Evolutionary conservation across 108 stramenopile genomes (phyloP).

Genomic region (Aurantiochytrium sp.): DNA sequence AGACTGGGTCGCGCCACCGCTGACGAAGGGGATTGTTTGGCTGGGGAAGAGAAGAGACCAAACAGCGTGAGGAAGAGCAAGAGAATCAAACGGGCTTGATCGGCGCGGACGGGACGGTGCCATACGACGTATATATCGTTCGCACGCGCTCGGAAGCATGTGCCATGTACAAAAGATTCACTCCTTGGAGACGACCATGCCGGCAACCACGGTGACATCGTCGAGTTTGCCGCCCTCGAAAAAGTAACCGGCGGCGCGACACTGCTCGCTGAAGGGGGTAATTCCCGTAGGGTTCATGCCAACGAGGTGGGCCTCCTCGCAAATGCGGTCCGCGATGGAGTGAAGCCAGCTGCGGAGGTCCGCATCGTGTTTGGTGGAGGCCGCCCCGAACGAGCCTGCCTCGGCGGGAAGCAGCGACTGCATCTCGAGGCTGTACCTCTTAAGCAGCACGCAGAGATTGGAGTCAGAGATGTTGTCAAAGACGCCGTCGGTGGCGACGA

Average conservation of each 20-base stretch:
- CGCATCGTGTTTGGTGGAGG: neutral
- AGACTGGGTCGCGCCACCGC: too few relatives aligned
- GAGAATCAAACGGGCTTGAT: too few relatives aligned
- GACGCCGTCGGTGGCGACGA: conserved; percentile 38
- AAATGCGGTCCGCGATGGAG: neutral
- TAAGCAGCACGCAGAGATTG: conserved; percentile 29
- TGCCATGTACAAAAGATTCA: neutral
- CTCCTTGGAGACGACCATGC: neutral
- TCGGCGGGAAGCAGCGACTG: neutral
- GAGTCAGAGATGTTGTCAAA: conserved; percentile 38
- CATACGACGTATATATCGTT: too few relatives aligned
- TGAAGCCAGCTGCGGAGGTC: neutral
- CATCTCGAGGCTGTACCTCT: neutral
- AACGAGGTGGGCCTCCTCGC: neutral
- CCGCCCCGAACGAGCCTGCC: neutral
- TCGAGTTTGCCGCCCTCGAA: conserved; percentile 22
- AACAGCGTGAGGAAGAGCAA: too few relatives aligned
- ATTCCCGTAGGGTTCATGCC: neutral
- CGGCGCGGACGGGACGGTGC: too few relatives aligned
- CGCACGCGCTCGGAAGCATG: too few relatives aligned
- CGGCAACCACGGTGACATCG: neutral
- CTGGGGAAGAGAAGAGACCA: too few relatives aligned
- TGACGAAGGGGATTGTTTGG: too few relatives aligned
- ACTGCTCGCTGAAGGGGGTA: neutral
- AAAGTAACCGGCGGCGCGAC: neutral